A percentile compares a stretch with the other conserved stretches of the same genome.
Evolutionary conservation across 495 filamentous ascomycete genomes (phyloP).

Genomic region (Peziza echinospora): DNA sequence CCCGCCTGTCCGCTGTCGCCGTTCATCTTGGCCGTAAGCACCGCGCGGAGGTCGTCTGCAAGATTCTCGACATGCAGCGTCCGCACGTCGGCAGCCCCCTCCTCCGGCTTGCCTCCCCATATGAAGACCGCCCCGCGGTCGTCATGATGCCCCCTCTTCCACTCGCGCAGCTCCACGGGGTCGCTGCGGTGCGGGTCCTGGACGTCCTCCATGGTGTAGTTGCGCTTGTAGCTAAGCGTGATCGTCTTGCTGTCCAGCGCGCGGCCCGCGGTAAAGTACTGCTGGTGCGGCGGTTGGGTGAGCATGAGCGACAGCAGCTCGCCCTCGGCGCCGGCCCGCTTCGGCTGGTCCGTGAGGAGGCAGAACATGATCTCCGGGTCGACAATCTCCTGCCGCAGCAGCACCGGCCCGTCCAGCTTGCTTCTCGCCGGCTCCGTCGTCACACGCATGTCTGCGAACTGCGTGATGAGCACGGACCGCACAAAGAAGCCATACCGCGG

Average conservation of each 20-base stretch:
- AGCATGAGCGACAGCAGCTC: not conserved
- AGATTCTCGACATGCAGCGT: slow-evolving; percentile 1
- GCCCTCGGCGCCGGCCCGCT: not conserved
- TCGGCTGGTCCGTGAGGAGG: not conserved
- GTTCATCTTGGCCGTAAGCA: not conserved
- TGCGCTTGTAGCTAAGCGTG: not conserved
- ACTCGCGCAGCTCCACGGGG: not conserved
- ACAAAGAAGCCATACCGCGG: not conserved
- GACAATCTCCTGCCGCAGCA: not conserved
- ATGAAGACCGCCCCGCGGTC: not conserved
- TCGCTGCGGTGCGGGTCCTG: not conserved
- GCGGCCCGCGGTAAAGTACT: not conserved
- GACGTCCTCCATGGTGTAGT: slow-evolving; percentile 4
- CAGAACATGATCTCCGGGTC: not conserved
- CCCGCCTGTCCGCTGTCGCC: not conserved
- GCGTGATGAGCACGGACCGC: not conserved
- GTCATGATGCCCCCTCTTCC: not conserved
- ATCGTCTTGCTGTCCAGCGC: not conserved
- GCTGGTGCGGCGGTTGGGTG: not conserved
- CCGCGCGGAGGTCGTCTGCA: not conserved
- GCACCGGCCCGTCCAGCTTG: not conserved
- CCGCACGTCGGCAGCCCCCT: not conserved
- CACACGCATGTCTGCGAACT: not conserved
- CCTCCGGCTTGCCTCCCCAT: slow-evolving; percentile 4
- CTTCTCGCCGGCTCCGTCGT: not conserved